A percentile compares a stretch with the other conserved stretches of the same genome.
Evolutionary conservation across 805 yeast genomes (phyloP).

Genomic region (Metschnikowia shivogae): DNA sequence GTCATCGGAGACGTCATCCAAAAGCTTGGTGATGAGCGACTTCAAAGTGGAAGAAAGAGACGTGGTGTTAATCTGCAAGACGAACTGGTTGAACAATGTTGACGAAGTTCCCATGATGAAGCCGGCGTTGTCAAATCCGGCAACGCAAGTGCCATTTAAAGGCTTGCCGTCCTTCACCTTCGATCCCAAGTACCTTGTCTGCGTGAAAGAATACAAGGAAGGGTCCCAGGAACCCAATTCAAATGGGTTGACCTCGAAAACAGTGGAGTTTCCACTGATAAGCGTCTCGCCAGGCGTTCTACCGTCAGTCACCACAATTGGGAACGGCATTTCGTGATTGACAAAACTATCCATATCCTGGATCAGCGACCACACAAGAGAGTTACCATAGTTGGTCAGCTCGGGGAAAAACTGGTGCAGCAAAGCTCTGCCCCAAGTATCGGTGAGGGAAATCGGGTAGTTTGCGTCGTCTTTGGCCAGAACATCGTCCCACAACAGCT

Average conservation of each 20-base stretch:
- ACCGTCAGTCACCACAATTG: constrained; percentile 37
- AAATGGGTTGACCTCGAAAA: constrained; percentile 36
- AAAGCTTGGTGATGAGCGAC: constrained; percentile 22
- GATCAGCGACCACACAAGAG: constrained; percentile 30
- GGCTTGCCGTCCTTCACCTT: constrained; percentile 58
- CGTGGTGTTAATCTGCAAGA: constrained; percentile 22
- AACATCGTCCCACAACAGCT: constrained; percentile 26
- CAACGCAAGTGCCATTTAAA: constrained; percentile 45
- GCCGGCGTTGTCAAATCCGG: constrained; percentile 67
- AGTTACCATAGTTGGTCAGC: constrained; percentile 24
- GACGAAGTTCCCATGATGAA: constrained; percentile 40
- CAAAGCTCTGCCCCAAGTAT: constrained; percentile 42
- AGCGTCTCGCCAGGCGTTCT: constrained; percentile 31
- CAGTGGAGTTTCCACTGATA: constrained; percentile 34
- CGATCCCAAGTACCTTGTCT: constrained; percentile 68
- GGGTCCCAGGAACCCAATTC: constrained; percentile 87
- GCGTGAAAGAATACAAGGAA: constrained; percentile 58
- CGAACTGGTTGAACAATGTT: constrained; percentile 33
- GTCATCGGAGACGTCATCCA: constrained; percentile 21
- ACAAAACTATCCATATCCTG: constrained; percentile 23
- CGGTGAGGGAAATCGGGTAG: constrained; percentile 35
- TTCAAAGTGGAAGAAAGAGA: constrained; percentile 23
- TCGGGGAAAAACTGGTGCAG: constrained; percentile 36
- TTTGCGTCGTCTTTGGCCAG: constrained; percentile 35
- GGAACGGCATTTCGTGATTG: constrained; percentile 36